These are phyloP conservation scores for Dunaliella primolecta DNA, from an alignment of 139 green algal species.

Conservation along the genomic window DNA sequence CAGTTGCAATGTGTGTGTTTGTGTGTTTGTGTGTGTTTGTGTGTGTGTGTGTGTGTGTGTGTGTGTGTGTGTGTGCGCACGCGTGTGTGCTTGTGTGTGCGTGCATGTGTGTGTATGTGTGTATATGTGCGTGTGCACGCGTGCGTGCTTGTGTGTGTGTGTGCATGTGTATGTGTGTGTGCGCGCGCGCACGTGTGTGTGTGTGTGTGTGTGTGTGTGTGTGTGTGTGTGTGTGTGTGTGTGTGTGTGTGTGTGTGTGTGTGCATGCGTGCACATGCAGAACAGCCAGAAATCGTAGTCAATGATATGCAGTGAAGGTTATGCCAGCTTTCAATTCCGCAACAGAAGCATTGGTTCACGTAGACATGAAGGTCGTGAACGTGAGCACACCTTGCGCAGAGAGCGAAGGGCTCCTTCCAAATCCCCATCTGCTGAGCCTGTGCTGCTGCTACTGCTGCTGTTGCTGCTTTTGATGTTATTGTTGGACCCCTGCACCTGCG, in stretches of 20 bases:
- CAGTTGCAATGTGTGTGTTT: too few species aligned
- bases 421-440: background rate
- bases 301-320: too few species aligned
- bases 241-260: background rate
- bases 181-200: background rate
- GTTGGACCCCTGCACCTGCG: background rate
- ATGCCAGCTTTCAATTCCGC: too few species aligned
- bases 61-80: background rate
- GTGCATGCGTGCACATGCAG: background rate
- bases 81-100: background rate
- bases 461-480: background rate
- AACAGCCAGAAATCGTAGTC: too few species aligned
- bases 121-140: background rate
- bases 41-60: background rate
- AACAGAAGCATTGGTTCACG: too few species aligned
- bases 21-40: too few species aligned
- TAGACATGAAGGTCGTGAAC: too few species aligned
- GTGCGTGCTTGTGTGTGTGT: background rate
- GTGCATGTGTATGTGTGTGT: background rate
- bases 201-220: background rate
- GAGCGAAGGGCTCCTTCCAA: background rate
- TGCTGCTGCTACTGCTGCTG: background rate
- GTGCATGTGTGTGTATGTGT: background rate
- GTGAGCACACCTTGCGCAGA: background rate
- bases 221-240: background rate